Evolutionary conservation across 495 filamentous ascomycete species (phyloP), one percentile per base, ranked within the genome.

Genomic region (Penicillium chermesinum): DNA sequence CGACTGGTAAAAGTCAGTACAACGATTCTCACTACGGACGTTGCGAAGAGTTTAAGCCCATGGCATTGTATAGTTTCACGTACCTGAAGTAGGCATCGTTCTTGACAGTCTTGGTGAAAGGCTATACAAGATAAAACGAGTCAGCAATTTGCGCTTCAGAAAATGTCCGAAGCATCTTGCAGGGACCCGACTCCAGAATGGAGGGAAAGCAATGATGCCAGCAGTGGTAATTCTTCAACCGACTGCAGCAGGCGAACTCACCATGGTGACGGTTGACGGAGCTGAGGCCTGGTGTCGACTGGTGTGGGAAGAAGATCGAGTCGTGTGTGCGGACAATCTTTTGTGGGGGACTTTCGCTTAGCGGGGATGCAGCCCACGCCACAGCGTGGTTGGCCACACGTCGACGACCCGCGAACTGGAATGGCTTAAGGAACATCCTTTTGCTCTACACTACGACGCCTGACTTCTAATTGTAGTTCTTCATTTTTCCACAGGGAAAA

Each of bases 61-160:
- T 21, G 14, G 21, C 1, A 17, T 8, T 36, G 12, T 12, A 10
- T 37, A 18, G 33, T 14, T 37, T 47, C 15, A 57, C 85, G 84
- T 62, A 95, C 89, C 87, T 91, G 84, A 86, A 96, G 86, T 97
- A 97, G 62, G 91, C 86, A 75, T 85, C 86, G 79, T 84, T 91
- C 86, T 98, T 98, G 73, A 93, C 81, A 61, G 79, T 71, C 84
- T 98, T 98, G 80, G 87, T 83, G 88, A 90, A 95, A 73, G 82
- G 68, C 93, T 98, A 70, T 62, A 68, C 46, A 69, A 68, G 53
- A 61, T 25, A 66, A 66, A 66, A 65, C 82, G 87, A 95, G 87
- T 95, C 90, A 95, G 89, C 89, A 95, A 94, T 94, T 94, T 80
- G 77, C 89, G 88, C 89, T 95, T 94, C 90, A 95, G 88, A 87